phyloP scores from a whole-genome alignment of 805 yeast species.

The Monosporozyma yasuniensis region DNA sequence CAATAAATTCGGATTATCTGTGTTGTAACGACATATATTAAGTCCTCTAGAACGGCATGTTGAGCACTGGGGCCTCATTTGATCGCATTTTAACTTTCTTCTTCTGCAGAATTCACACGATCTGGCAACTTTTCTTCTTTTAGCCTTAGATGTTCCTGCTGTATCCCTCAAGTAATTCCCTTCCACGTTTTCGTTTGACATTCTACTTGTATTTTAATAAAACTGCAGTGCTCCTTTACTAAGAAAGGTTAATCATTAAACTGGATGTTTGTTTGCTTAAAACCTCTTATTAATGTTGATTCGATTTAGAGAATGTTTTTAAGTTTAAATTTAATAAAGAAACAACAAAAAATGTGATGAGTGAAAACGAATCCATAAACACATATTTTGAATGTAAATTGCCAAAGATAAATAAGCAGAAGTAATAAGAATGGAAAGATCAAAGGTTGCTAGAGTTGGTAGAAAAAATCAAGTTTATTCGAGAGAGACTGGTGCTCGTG shows the following conservation, averaged over 20 bases:
- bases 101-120: constrained; percentile 24
- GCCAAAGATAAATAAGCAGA: too few relatives aligned
- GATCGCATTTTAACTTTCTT: constrained; percentile 25
- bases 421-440: background rate
- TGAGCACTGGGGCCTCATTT: constrained; percentile 20
- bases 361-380: too few relatives aligned
- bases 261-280: background rate
- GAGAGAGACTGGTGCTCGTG: constrained; percentile 57
- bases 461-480: constrained; percentile 53
- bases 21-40: background rate
- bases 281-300: background rate
- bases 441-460: constrained; percentile 36
- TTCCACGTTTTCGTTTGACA: background rate
- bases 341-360: background rate
- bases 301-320: too few relatives aligned
- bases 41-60: constrained; percentile 14
- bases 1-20: background rate
- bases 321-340: background rate
- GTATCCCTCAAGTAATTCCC: background rate
- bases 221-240: background rate
- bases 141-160: constrained; percentile 4
- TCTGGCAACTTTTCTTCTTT: constrained; percentile 17
- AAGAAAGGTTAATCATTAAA: background rate
- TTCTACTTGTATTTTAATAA: background rate
- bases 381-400: too few relatives aligned